A percentile compares a stretch with the other conserved stretches of the same genome.
These are phyloP conservation scores for Phytophthora fragariaefolia DNA, from an alignment of 352 stramenopile species.

Conservation along the genomic window DNA sequence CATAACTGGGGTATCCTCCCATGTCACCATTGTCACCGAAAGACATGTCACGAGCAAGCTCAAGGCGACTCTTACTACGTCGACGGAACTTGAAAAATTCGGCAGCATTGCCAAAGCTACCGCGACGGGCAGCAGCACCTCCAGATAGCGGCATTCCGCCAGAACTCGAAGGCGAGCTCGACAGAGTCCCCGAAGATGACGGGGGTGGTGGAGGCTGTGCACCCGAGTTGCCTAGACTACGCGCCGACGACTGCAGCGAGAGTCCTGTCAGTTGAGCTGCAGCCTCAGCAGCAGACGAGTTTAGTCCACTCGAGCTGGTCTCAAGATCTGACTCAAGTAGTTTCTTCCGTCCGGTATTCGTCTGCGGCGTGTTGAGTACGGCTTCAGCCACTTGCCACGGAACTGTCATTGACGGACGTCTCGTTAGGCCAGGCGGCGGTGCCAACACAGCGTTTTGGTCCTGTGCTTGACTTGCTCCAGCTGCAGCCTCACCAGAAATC, in stretches of 20 bases:
- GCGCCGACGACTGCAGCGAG: conserved; percentile 44
- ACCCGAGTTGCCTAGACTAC: conserved; percentile 47
- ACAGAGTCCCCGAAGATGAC: conserved; percentile 28
- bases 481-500: conserved; percentile 12
- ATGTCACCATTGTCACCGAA: conserved; percentile 54
- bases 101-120: conserved; percentile 84
- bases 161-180: conserved; percentile 41
- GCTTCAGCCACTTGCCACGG: conserved; percentile 86
- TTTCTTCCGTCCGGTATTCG: conserved; percentile 68
- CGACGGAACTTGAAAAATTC: conserved; percentile 89
- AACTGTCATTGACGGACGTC: conserved; percentile 85
- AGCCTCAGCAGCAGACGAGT: conserved; percentile 67
- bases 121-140: conserved; percentile 48
- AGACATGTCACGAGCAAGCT: conserved; percentile 75
- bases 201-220: conserved; percentile 27
- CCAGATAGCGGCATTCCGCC: conserved; percentile 23
- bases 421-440: conserved; percentile 73
- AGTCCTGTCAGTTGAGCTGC: conserved; percentile 71
- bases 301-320: conserved; percentile 44
- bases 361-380: conserved; percentile 85
- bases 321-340: conserved; percentile 60
- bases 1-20: conserved; percentile 61
- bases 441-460: conserved; percentile 77
- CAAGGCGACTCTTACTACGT: conserved; percentile 86
- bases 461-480: conserved; percentile 26